These are phyloP conservation scores for Blastocystis sp. DNA, from an alignment of 352 stramenopile species.

Conservation along the genomic window DNA sequence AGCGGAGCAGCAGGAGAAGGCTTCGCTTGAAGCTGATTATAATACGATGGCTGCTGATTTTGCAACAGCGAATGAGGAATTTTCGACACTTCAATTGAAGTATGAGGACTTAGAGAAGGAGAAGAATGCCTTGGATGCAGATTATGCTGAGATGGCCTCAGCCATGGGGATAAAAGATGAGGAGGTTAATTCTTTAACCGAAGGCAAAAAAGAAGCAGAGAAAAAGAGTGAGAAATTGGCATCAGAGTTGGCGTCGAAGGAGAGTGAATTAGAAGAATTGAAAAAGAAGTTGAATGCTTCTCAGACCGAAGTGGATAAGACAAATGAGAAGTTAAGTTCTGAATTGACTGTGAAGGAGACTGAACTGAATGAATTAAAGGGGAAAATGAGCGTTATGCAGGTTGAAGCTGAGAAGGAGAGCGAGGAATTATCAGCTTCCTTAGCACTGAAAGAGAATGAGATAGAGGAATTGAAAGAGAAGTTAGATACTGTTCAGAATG, in stretches of 20 bases:
- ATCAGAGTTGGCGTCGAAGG: background rate
- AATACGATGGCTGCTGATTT: background rate
- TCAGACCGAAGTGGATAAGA: background rate
- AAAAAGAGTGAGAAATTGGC: background rate
- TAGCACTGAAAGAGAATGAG: background rate
- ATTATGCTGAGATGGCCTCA: background rate
- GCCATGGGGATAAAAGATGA: background rate
- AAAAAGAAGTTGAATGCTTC: background rate
- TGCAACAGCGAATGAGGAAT: background rate
- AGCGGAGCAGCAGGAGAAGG: background rate
- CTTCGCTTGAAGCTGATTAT: background rate
- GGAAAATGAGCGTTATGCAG: background rate
- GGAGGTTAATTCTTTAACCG: background rate
- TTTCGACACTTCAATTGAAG: background rate
- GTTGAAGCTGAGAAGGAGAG: background rate
- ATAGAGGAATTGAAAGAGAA: background rate
- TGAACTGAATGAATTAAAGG: background rate
- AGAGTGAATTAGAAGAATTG: background rate
- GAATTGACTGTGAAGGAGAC: background rate
- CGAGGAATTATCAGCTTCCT: background rate
- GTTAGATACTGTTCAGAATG: background rate
- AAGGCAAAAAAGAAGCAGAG: background rate
- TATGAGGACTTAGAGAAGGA: background rate
- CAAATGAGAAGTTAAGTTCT: background rate
- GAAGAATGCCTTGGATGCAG: background rate